These are phyloP conservation scores for Fusarium piperis DNA, from an alignment of 2,329 filamentous ascomycete species.

Conservation along the genomic window DNA sequence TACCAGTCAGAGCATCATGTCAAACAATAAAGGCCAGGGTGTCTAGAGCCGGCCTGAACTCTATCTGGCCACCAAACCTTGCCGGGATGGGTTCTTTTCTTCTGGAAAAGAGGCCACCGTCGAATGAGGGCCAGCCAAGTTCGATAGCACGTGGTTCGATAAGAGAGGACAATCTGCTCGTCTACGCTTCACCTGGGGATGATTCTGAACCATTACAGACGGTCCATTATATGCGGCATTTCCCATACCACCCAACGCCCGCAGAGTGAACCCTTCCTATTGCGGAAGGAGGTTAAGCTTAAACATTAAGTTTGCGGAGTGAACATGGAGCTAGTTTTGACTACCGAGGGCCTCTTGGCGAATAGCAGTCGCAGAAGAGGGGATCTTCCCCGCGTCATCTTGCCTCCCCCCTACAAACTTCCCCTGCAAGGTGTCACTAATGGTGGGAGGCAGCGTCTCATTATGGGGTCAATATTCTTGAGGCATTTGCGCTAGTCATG, in stretches of 20 bases:
- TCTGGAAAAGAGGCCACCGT: background rate
- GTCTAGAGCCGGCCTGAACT: background rate
- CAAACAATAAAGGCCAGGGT: background rate
- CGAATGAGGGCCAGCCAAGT: background rate
- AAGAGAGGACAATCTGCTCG: background rate
- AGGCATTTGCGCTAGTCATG: conserved; percentile 7
- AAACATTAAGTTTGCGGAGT: conserved; percentile 7
- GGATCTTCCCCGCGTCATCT: conserved; percentile 3
- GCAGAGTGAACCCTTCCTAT: conserved; percentile 6
- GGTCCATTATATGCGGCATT: conserved; percentile 11
- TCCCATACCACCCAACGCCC: conserved; percentile 8
- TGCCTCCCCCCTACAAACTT: background rate
- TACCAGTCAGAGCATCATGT: background rate
- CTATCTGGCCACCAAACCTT: background rate
- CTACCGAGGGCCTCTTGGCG: background rate
- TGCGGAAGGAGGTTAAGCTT: conserved; percentile 21
- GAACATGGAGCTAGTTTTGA: background rate
- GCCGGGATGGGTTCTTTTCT: background rate
- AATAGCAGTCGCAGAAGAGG: background rate
- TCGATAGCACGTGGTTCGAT: background rate
- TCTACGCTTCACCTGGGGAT: background rate
- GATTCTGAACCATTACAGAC: background rate
- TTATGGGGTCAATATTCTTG: background rate
- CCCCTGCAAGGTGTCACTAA: background rate
- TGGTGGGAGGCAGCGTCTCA: background rate